Evolutionary conservation across 108 stramenopile genomes (phyloP).

Genomic region (Halocafeteria seosinensis): DNA sequence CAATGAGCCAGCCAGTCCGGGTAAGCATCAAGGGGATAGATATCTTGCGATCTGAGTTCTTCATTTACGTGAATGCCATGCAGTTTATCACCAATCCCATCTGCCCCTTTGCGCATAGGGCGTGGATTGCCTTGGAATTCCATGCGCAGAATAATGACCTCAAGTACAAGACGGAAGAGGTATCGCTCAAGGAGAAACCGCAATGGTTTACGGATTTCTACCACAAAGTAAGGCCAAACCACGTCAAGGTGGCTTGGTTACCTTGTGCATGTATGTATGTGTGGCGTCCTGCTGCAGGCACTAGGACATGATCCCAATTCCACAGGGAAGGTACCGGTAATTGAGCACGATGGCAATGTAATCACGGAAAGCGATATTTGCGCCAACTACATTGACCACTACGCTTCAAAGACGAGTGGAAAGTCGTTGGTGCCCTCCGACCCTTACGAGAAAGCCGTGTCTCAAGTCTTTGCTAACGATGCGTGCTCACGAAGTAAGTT

Average conservation of each 20-base stretch:
- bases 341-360: not conserved
- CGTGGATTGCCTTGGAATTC: not conserved
- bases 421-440: not conserved
- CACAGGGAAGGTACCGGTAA: constrained; percentile 2
- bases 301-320: not conserved
- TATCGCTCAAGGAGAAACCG: not conserved
- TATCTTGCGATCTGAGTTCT: too few species aligned
- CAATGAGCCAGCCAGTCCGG: too few species aligned
- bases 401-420: not conserved
- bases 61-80: too few species aligned
- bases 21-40: too few species aligned
- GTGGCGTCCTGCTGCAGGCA: too few species aligned
- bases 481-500: too few species aligned
- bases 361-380: not conserved
- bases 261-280: too few species aligned
- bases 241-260: too few species aligned
- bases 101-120: not conserved
- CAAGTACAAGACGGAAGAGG: not conserved
- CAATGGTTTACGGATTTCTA: constrained; percentile 6
- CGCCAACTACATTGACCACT: not conserved
- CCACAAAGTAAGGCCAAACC: not conserved
- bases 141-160: not conserved
- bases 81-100: not conserved
- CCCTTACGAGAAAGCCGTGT: not conserved
- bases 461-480: too few species aligned